These are phyloP conservation scores for Penicillium sp. DNA, from an alignment of 2,329 filamentous ascomycete genomes.

Conservation along the genomic window DNA sequence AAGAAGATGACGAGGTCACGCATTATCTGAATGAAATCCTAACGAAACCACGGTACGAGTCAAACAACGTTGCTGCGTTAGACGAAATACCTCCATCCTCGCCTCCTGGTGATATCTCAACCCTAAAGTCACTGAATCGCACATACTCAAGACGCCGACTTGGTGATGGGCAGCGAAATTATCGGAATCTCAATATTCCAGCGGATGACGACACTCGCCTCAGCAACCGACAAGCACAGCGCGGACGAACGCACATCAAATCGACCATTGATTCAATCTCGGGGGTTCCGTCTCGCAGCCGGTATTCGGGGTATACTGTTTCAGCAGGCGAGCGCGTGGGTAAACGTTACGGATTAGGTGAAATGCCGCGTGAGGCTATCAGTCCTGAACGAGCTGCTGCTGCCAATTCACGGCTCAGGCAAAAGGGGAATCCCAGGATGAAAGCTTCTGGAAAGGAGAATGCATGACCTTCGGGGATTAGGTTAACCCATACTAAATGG, in stretches of 20 bases:
- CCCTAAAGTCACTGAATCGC: conserved; percentile 25
- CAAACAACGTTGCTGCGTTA: conserved; percentile 10
- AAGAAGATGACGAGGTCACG: conserved; percentile 31
- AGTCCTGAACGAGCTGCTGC: conserved; percentile 34
- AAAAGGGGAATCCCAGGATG: conserved; percentile 26
- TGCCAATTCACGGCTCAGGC: conserved; percentile 36
- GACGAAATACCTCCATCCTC: conserved; percentile 30
- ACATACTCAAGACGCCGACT: conserved; percentile 22
- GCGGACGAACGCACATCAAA: conserved; percentile 26
- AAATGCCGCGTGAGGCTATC: conserved; percentile 25
- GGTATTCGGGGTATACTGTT: conserved; percentile 21
- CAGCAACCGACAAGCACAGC: conserved; percentile 20
- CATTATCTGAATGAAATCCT: conserved; percentile 23
- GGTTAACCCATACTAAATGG: too few species aligned
- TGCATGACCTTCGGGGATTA: not conserved
- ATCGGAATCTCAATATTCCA: conserved; percentile 26
- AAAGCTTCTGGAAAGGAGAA: conserved; percentile 37
- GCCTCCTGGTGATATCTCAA: conserved; percentile 29
- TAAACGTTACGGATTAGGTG: conserved; percentile 22
- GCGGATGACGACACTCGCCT: conserved; percentile 15
- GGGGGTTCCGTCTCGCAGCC: conserved; percentile 13
- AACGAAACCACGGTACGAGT: conserved; percentile 16
- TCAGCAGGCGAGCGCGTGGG: conserved; percentile 21
- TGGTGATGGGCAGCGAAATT: conserved; percentile 23
- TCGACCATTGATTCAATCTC: conserved; percentile 33